A percentile compares a stretch with the other conserved stretches of the same genome.
phyloP scores from a whole-genome alignment of 495 filamentous ascomycete genomes.

The Hypoxylon rickii region DNA sequence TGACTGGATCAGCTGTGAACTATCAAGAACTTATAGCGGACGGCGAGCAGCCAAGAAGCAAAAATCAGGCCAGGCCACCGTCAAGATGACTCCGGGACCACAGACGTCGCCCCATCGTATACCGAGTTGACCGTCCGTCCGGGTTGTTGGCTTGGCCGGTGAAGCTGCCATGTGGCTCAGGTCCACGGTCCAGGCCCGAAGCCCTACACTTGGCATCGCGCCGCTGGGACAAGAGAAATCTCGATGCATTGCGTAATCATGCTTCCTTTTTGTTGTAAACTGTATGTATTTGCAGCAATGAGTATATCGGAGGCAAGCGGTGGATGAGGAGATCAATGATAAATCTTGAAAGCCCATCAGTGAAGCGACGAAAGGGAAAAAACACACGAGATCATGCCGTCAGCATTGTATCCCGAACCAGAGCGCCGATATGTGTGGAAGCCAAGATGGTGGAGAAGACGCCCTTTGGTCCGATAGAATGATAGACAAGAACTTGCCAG shows the following conservation, averaged over 20 bases:
- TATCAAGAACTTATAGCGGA: neutral
- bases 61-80: neutral
- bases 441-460: slow-evolving; percentile 4
- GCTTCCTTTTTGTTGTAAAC: neutral
- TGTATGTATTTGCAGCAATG: neutral
- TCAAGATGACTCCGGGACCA: too few relatives aligned
- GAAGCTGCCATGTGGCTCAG: slow-evolving; percentile 1
- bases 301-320: neutral
- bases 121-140: slow-evolving; percentile 12
- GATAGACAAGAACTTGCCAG: slow-evolving; percentile 8
- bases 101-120: slow-evolving; percentile 1
- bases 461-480: slow-evolving; percentile 27
- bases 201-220: slow-evolving; percentile 16
- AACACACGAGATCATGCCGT: slow-evolving; percentile 19
- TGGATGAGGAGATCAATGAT: neutral
- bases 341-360: too few relatives aligned
- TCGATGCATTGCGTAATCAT: slow-evolving; percentile 13
- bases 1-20: neutral
- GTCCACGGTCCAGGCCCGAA: slow-evolving; percentile 21
- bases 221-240: slow-evolving; percentile 16
- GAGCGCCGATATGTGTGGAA: slow-evolving; percentile 15
- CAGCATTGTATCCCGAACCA: slow-evolving; percentile 21
- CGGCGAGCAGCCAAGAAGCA: neutral
- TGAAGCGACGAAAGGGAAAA: too few relatives aligned
- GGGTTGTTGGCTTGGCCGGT: slow-evolving; percentile 6